phyloP scores from a whole-genome alignment of 169 alveolate genomes.

The Plasmodium adleri region DNA sequence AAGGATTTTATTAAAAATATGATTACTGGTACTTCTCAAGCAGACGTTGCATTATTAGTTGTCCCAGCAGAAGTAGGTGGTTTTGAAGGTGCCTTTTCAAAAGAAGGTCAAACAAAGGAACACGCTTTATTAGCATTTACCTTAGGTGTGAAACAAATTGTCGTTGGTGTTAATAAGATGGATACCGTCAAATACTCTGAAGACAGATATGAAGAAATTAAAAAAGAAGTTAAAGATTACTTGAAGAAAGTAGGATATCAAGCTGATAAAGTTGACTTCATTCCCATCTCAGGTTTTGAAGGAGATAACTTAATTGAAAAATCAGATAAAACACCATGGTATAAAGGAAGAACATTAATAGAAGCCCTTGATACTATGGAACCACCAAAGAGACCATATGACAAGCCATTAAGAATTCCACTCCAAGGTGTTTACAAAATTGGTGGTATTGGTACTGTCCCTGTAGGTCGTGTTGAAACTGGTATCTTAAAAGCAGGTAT shows the following conservation, averaged over 20 bases:
- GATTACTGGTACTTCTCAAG: slow-evolving; percentile 99
- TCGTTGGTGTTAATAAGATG: slow-evolving; percentile 99
- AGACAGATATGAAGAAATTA: slow-evolving; percentile 97
- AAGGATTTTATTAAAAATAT: slow-evolving; percentile 98
- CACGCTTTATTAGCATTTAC: slow-evolving; percentile 98
- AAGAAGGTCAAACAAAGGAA: slow-evolving; percentile 98
- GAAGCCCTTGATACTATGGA: slow-evolving; percentile 97
- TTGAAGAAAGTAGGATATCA: slow-evolving; percentile 98
- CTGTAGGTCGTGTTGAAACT: slow-evolving; percentile 99
- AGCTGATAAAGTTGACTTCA: slow-evolving; percentile 96
- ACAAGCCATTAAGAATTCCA: slow-evolving; percentile 98
- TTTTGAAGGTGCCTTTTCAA: slow-evolving; percentile 97
- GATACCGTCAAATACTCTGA: slow-evolving; percentile 97
- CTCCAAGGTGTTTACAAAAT: slow-evolving; percentile 98
- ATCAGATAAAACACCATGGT: slow-evolving; percentile 98
- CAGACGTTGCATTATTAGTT: slow-evolving; percentile 98
- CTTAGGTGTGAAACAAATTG: slow-evolving; percentile 99
- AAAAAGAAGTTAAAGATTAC: slow-evolving; percentile 95
- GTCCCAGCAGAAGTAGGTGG: slow-evolving; percentile 99
- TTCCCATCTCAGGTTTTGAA: slow-evolving; percentile 98
- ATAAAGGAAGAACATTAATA: slow-evolving; percentile 96
- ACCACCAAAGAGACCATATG: slow-evolving; percentile 98
- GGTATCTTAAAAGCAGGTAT: slow-evolving; percentile 94
- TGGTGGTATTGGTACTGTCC: slow-evolving; percentile 99
- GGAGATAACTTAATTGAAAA: slow-evolving; percentile 98